Base-by-base conservation (phyloP, 73 alveolate species). In the Durusdinium trenchii region DNA sequence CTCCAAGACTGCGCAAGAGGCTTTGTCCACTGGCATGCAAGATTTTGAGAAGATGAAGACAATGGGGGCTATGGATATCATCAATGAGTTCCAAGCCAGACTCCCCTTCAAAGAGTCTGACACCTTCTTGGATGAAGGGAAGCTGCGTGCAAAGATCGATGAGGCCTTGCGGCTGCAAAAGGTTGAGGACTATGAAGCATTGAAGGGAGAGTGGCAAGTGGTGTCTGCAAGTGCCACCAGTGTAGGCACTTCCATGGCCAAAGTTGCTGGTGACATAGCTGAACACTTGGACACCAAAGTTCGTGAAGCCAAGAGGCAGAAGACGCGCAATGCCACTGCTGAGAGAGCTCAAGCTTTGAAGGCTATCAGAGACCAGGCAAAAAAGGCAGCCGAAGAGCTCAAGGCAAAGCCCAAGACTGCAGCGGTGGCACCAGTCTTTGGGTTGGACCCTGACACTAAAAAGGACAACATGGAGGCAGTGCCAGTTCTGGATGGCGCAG, bases 271-370 rank as follows among this genome's bases (percentile, higher is more conserved):
- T 84, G 94, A 84, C 36, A 40, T 84, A 9, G 30, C 38, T 6
- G 94, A 84, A 40, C 94, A 84, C 51, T 26, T 84, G 78, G 45
- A 48, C 76, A 84, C 94, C 40, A 84, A 50, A 51, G 94, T 9
- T 1, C 94, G 94, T 16, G 94, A 84, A 51, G 48, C 92, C 36
- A 7, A 81, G 46, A 46, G 92, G 61, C 71, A 30, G 6, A 48
- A 48, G 69, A 14, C 46, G 18, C 94, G 94, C 73, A 52, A 42
- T 2, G 35, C 16, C 45, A 18, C 45, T 3, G 73, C 54, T 0
- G 79, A 84, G 50, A 48, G 73, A 51, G 52, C 23, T 32, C 52
- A 12, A 14, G 94, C 94, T 35, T 50, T 84, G 78, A 84, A 84
- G 36, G 45, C 64, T 35, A 50, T 84, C 16, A 23, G 94, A 6